Evolutionary conservation across 2,329 filamentous ascomycete genomes (phyloP).

Genomic region (Pyricularia grisea): DNA sequence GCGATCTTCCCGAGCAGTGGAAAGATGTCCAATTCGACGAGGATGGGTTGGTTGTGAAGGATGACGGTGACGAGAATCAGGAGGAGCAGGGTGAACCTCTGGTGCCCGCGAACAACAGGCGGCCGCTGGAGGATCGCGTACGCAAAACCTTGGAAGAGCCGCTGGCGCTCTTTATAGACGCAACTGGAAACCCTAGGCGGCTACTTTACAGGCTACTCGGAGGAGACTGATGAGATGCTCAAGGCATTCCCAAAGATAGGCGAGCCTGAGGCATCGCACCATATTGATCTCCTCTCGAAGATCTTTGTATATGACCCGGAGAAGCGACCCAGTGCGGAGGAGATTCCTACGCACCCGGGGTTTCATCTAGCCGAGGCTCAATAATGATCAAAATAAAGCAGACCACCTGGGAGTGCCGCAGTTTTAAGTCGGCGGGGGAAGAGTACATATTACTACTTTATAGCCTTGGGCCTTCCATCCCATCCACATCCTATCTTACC

Average conservation of each 20-base stretch:
- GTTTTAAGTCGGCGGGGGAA: too few species aligned
- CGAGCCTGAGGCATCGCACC: slow-evolving; percentile 9
- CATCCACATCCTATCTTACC: too few species aligned
- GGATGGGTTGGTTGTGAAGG: slow-evolving; percentile 6
- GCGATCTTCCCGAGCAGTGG: slow-evolving; percentile 12
- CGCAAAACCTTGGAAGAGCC: slow-evolving; percentile 10
- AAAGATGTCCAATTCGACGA: slow-evolving; percentile 9
- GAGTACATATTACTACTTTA: too few species aligned
- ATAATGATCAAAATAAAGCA: too few species aligned
- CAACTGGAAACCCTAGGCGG: slow-evolving; percentile 4
- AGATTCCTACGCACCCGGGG: slow-evolving; percentile 7
- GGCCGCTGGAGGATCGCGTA: slow-evolving; percentile 9
- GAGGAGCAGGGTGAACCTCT: slow-evolving; percentile 1
- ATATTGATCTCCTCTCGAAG: slow-evolving; percentile 13
- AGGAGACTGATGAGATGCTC: slow-evolving; percentile 10
- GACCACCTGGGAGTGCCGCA: too few species aligned
- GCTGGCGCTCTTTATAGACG: slow-evolving; percentile 6
- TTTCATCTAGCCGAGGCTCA: slow-evolving; percentile 1
- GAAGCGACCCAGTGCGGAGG: slow-evolving; percentile 7
- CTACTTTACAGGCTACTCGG: not conserved
- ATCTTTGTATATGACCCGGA: slow-evolving; percentile 14
- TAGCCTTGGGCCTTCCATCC: too few species aligned
- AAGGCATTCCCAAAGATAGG: slow-evolving; percentile 12
- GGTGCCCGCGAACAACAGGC: slow-evolving; percentile 4
- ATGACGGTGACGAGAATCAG: not conserved